Evolutionary conservation across 148 eudicot genomes (phyloP).

Genomic region (Heliamphora exappendiculata): DNA sequence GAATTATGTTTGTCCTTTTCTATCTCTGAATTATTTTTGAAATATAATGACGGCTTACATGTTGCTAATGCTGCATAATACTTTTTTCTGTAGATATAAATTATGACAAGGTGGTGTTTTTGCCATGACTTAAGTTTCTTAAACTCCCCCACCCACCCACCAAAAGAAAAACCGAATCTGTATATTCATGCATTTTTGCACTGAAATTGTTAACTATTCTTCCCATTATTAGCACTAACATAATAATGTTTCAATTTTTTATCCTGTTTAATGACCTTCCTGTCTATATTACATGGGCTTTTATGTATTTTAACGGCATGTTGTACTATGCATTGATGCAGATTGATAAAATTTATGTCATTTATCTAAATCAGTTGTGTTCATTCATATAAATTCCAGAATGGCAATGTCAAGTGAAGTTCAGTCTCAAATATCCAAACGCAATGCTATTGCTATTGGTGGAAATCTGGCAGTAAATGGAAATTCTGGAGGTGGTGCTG

Average conservation of each 20-base stretch:
- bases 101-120: too few species aligned
- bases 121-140: too few species aligned
- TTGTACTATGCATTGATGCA: background rate
- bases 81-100: background rate
- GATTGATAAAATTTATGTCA: background rate
- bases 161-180: too few species aligned
- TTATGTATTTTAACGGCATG: background rate
- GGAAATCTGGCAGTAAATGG: conserved; percentile 79
- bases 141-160: too few species aligned
- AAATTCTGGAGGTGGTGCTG: conserved; percentile 72
- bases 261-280: background rate
- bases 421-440: conserved; percentile 79
- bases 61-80: background rate
- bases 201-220: too few species aligned
- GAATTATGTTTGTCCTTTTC: too few species aligned
- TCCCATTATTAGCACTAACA: background rate
- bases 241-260: background rate
- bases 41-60: background rate
- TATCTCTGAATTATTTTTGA: background rate
- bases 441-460: conserved; percentile 59
- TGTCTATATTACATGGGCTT: background rate
- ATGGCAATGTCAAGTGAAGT: conserved; percentile 93
- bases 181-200: too few species aligned
- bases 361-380: conserved; percentile 3
- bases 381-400: conserved; percentile 34